Percentiles rank a stretch among this genome's conserved stretches.
Conservation (phyloP, 495 filamentous ascomycete genomes). For the Hyphodiscus hymeniophilus region DNA sequence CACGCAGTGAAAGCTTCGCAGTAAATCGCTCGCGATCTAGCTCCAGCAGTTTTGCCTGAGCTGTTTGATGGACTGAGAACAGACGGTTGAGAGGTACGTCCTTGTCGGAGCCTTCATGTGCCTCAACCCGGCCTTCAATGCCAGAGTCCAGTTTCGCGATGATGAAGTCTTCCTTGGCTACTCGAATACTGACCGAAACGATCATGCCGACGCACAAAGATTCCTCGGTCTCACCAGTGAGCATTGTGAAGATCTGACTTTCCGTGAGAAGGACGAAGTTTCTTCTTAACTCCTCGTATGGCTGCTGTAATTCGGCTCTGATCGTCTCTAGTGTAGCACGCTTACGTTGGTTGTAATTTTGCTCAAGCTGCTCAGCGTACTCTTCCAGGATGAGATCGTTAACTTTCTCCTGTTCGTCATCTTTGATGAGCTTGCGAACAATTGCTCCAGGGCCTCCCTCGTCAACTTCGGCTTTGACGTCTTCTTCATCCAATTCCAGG, state of each 20-base stretch:
- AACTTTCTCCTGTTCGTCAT: conserved; percentile 86
- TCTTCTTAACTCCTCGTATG: conserved; percentile 89
- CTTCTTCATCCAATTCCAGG: conserved; percentile 91
- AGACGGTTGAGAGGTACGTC: conserved; percentile 34
- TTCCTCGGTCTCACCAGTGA: conserved; percentile 85
- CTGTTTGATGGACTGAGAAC: conserved; percentile 69
- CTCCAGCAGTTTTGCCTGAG: conserved; percentile 78
- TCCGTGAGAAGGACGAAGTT: conserved; percentile 60
- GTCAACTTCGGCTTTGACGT: conserved; percentile 87
- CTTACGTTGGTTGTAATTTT: conserved; percentile 86
- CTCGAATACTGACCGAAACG: conserved; percentile 77
- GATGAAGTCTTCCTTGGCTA: conserved; percentile 83
- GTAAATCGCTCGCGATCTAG: conserved; percentile 76
- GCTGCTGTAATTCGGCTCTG: conserved; percentile 81
- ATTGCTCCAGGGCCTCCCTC: conserved; percentile 83
- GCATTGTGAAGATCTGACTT: conserved; percentile 92
- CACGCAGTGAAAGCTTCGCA: conserved; percentile 74
- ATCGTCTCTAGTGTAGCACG: conserved; percentile 95
- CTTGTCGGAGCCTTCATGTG: conserved; percentile 31
- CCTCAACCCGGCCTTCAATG: conserved; percentile 74
- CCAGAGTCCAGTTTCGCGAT: conserved; percentile 91
- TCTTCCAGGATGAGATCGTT: conserved; percentile 94
- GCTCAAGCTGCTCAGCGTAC: conserved; percentile 92
- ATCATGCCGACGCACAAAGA: conserved; percentile 83
- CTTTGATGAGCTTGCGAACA: conserved; percentile 83